Conservation (phyloP, 148 eudicot species). For the Polygonum aviculare region DNA sequence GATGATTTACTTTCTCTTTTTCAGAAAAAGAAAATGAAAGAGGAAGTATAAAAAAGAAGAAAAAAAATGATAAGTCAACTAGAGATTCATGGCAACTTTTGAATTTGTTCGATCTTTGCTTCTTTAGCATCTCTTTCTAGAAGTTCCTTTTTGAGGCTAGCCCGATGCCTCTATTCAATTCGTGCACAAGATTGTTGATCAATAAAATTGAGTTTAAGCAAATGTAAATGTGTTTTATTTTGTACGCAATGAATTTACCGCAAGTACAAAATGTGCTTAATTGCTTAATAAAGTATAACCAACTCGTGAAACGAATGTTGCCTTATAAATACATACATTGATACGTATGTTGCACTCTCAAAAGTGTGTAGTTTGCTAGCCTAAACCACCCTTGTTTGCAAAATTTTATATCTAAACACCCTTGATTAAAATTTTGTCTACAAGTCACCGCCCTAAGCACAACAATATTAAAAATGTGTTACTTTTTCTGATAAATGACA, state of each 20-base stretch:
- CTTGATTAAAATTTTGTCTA: not conserved
- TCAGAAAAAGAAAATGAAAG: not conserved
- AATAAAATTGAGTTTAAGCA: not conserved
- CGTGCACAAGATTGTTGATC: not conserved
- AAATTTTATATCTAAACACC: not conserved
- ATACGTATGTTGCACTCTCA: not conserved
- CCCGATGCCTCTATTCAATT: not conserved
- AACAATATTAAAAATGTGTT: too few species aligned
- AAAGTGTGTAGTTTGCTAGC: not conserved
- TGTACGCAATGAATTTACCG: not conserved
- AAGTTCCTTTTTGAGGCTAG: not conserved
- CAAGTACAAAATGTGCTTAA: not conserved
- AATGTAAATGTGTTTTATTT: not conserved
- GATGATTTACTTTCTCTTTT: not conserved
- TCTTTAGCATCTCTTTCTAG: slow-evolving; percentile 3
- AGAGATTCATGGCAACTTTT: slow-evolving; percentile 1
- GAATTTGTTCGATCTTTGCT: not conserved
- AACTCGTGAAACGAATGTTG: not conserved
- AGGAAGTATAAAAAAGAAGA: not conserved
- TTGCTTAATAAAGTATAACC: not conserved
- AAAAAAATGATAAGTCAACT: not conserved
- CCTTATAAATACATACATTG: not conserved
- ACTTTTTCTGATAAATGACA: too few species aligned
- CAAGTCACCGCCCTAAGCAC: too few species aligned
- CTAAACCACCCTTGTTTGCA: not conserved